Percentiles rank a stretch among this genome's conserved stretches.
These are phyloP conservation scores for Suillus lakei DNA, from an alignment of 768 basidiomycete species.

Conservation along the genomic window DNA sequence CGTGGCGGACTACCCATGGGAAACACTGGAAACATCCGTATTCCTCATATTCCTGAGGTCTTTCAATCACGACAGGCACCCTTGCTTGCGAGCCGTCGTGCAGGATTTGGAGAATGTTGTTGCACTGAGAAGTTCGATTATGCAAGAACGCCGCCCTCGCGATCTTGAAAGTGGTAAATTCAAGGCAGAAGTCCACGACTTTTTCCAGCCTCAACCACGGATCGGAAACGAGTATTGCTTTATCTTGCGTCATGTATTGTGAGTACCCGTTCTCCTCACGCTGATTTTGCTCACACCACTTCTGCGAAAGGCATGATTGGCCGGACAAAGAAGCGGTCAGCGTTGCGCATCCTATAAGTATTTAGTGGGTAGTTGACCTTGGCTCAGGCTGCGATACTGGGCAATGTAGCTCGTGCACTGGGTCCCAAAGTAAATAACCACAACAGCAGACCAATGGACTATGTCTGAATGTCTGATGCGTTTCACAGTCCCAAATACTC, in stretches of 20 bases:
- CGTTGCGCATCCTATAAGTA: too few species aligned
- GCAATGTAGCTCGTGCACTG: too few species aligned
- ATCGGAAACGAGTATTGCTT: neutral
- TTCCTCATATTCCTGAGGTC: neutral
- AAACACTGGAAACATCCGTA: constrained; percentile 32
- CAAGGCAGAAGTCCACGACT: constrained; percentile 43
- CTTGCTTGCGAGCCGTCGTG: constrained; percentile 35
- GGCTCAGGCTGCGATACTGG: too few species aligned
- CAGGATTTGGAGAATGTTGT: constrained; percentile 40
- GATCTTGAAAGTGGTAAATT: constrained; percentile 36
- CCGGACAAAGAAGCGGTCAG: constrained; percentile 9
- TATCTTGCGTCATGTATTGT: constrained; percentile 3
- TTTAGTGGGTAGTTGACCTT: too few species aligned
- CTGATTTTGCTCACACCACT: neutral
- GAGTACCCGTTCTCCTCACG: neutral
- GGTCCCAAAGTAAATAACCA: neutral
- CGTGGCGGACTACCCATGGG: constrained; percentile 45
- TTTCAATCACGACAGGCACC: neutral
- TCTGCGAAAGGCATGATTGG: constrained; percentile 16
- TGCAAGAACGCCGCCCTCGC: constrained; percentile 37
- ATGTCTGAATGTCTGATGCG: neutral
- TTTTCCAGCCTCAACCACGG: constrained; percentile 42
- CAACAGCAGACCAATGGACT: neutral
- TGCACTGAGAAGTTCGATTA: neutral
- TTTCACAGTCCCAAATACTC: constrained; percentile 1